Base-by-base conservation (phyloP, 495 filamentous ascomycete genomes). In the Aspergillus kassunensis region DNA sequence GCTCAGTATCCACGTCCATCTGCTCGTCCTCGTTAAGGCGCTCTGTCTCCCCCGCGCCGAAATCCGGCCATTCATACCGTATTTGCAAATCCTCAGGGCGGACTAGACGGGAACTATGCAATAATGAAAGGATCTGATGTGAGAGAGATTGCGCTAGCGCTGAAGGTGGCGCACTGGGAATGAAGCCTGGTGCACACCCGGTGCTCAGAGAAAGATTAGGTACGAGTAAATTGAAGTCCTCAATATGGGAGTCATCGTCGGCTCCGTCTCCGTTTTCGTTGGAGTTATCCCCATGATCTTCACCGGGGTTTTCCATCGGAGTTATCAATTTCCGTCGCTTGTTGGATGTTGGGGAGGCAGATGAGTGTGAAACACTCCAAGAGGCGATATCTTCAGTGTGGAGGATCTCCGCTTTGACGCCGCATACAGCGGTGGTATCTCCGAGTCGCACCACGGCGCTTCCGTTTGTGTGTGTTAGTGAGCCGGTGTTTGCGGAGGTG, bases 171-270 rank as follows among this genome's bases (percentile, higher is more conserved):
- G 84, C 81, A 44, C 91, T 89, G 0, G 93, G 91, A 20, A 95
- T 77, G 63, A 90, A 88, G 24, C 85, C 81, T 0, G 91, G 89
- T 7, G 89, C 85, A 65, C 89, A 95, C 9, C 93, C 93, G 9
- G 93, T 97, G 24, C 83, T 75, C 21, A 98, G 70, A 57, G 96
- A 93, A 21, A 97, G 75, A 61, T 98, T 97, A 4, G 93, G 95
- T 10, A 98, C 93, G 8, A 97, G 73, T 25, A 98, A 72, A 50
- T 85, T 82, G 58, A 88, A 62, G 30, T 76, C 71, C 62, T 78
- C 67, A 27, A 86, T 70, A 42, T 81, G 76, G 13, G 68, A 67
- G 34, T 83, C 76, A 16, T 73, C 67, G 23, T 76, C 63, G 62
- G 33, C 37, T 60, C 45, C 30, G 9, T 35, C 18, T 33, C n/a